These are phyloP conservation scores for Myxozyma kluyveri DNA, from an alignment of 805 yeast genomes.

Conservation along the genomic window DNA sequence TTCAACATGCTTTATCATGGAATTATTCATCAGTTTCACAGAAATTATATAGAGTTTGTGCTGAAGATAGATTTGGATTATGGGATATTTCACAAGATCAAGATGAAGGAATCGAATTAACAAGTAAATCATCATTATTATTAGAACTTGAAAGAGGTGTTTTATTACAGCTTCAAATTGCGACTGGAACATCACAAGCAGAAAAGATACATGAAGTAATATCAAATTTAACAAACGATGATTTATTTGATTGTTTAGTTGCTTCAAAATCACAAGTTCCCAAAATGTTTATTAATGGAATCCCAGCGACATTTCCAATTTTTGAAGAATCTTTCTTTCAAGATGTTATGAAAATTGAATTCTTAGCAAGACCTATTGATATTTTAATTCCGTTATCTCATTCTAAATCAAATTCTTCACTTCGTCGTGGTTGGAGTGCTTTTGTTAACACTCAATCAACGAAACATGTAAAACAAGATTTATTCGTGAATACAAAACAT, in stretches of 20 bases:
- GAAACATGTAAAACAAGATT: no score
- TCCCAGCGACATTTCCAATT: slow-evolving; percentile 8
- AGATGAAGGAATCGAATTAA: not conserved
- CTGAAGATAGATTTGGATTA: slow-evolving; percentile 23
- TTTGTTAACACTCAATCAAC: no score
- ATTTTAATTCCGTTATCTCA: no score
- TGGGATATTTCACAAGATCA: not conserved
- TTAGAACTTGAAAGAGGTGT: not conserved
- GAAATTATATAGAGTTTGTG: slow-evolving; percentile 11
- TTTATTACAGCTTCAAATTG: not conserved
- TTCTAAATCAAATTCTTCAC: no score
- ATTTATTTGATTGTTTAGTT: slow-evolving; percentile 6
- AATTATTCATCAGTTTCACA: slow-evolving; percentile 14
- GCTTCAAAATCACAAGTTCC: slow-evolving; percentile 8
- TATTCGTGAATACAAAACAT: no score
- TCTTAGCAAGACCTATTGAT: no score
- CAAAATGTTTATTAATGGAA: slow-evolving; percentile 1
- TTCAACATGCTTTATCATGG: slow-evolving; percentile 15
- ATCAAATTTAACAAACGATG: slow-evolving; percentile 3
- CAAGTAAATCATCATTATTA: no score
- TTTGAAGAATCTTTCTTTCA: slow-evolving; percentile 7
- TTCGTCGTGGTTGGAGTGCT: no score
- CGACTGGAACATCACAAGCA: not conserved
- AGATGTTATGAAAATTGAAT: slow-evolving; percentile 9
- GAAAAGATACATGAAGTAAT: not conserved